Evolutionary conservation across 2,329 filamentous ascomycete species (phyloP).

Genomic region (Sclerotinia nivalis): DNA sequence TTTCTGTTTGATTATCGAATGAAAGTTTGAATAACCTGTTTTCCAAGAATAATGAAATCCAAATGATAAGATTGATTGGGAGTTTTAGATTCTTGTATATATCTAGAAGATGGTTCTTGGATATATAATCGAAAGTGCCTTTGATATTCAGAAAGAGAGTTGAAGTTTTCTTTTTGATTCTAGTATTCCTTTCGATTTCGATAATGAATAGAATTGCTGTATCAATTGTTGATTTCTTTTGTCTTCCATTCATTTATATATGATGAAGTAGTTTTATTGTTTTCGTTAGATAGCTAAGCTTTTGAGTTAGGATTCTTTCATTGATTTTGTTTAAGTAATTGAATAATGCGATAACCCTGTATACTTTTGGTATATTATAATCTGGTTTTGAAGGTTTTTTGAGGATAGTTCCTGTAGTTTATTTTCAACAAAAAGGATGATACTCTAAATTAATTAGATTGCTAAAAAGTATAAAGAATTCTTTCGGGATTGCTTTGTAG

Average conservation of each 20-base stretch:
- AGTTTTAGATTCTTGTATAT: constrained; percentile 1
- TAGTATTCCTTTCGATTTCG: too few relatives aligned
- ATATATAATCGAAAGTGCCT: background rate
- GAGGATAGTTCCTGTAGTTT: background rate
- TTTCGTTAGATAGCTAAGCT: background rate
- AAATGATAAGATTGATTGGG: background rate
- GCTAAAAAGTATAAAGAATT: background rate
- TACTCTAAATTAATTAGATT: background rate
- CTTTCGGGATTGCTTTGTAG: background rate
- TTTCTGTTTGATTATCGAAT: too few relatives aligned
- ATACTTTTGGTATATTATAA: background rate
- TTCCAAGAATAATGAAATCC: too few relatives aligned
- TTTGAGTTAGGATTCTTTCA: background rate
- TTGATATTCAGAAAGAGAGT: background rate
- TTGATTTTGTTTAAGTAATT: background rate
- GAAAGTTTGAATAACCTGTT: too few relatives aligned
- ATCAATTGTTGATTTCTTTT: too few relatives aligned
- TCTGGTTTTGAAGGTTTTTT: background rate
- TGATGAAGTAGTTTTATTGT: background rate
- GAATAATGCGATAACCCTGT: background rate
- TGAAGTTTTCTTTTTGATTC: background rate
- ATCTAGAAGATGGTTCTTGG: background rate
- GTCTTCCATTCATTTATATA: too few relatives aligned
- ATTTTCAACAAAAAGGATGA: background rate
- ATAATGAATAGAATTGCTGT: too few relatives aligned